Conservation (phyloP, 73 alveolate genomes). For the Paramecium pentaurelia region DNA sequence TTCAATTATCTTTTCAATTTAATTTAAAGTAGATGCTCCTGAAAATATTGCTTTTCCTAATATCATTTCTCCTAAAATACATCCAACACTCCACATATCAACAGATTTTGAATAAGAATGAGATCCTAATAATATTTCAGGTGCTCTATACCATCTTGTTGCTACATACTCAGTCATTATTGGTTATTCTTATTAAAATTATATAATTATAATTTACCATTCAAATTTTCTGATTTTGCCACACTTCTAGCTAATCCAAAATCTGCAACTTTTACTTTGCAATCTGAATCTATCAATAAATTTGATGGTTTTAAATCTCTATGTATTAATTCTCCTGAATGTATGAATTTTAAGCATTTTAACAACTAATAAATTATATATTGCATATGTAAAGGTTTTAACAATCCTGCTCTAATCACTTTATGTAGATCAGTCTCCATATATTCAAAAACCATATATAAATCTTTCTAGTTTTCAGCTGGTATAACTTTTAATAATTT, state of each 20-base stretch:
- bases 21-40: conserved; percentile 67
- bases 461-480: conserved; percentile 61
- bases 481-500: conserved; percentile 57
- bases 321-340: conserved; percentile 62
- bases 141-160: conserved; percentile 69
- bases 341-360: conserved; percentile 59
- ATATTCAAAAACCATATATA: conserved; percentile 62
- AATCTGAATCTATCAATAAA: conserved; percentile 57
- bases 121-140: conserved; percentile 67
- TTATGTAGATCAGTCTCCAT: conserved; percentile 60
- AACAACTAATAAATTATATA: conserved; percentile 60
- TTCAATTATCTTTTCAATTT: conserved; percentile 70
- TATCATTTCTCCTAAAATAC: conserved; percentile 66
- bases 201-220: conserved; percentile 34
- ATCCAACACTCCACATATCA: conserved; percentile 74
- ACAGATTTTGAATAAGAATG: conserved; percentile 61
- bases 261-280: conserved; percentile 68
- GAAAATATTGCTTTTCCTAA: conserved; percentile 72
- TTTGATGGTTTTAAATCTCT: conserved; percentile 63
- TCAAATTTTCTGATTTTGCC: conserved; percentile 50
- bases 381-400: conserved; percentile 60
- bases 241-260: conserved; percentile 65
- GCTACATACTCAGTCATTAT: conserved; percentile 65
- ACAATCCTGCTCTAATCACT: conserved; percentile 61
- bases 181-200: conserved; percentile 25